Evolutionary conservation across 306 rosid genomes (phyloP).

Genomic region (Leucaena leucocephala): DNA sequence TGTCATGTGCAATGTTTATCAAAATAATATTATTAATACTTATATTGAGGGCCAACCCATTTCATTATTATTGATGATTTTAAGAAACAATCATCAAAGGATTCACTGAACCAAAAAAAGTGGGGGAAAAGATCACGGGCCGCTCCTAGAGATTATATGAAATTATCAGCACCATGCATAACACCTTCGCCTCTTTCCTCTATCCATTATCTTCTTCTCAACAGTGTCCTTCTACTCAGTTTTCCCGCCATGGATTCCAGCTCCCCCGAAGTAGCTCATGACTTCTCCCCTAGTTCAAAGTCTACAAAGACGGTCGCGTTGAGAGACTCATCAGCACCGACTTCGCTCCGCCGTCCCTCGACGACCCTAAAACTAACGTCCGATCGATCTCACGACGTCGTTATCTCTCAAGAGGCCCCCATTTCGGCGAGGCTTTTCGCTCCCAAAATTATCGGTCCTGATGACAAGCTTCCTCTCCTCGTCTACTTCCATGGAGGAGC

Average conservation of each 20-base stretch:
- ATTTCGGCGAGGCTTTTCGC: conserved; percentile 41
- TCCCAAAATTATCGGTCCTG: conserved; percentile 1
- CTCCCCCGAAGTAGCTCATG: conserved; percentile 21
- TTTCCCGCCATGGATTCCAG: not conserved
- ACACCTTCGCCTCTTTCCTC: too few species aligned
- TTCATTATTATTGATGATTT: too few species aligned
- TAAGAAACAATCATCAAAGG: too few species aligned
- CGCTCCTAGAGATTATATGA: too few species aligned
- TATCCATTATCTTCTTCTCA: too few species aligned
- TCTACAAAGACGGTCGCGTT: conserved; percentile 45
- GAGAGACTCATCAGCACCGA: conserved; percentile 16
- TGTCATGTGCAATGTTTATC: too few species aligned
- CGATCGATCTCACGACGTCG: conserved; percentile 35
- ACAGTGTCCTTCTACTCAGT: too few species aligned
- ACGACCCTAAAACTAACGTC: conserved; percentile 40
- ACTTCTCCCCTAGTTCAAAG: conserved; percentile 32
- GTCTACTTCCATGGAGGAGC: conserved; percentile 31
- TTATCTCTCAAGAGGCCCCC: conserved; percentile 22
- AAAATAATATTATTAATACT: too few species aligned
- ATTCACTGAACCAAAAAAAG: too few species aligned
- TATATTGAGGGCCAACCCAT: too few species aligned
- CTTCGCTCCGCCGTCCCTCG: conserved; percentile 26
- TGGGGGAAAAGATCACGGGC: too few species aligned
- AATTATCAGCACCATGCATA: too few species aligned
- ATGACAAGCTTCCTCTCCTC: not conserved